Evolutionary conservation across 345 rosid species (phyloP).

Genomic region (Hevea brasiliensis): DNA sequence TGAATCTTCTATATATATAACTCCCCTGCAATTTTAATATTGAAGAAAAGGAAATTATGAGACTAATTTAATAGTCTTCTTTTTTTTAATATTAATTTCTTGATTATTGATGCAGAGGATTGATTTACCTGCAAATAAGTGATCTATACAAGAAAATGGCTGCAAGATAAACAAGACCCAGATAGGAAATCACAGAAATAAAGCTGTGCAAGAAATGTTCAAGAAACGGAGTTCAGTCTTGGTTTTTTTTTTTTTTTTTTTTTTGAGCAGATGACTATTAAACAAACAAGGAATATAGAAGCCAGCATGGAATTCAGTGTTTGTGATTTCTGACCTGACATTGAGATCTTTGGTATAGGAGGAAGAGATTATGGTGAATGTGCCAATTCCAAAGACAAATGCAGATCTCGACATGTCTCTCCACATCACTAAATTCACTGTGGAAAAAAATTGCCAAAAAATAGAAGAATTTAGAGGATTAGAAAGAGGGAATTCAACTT

Average conservation of each 20-base stretch:
- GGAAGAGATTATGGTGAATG: constrained; percentile 68
- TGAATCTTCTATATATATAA: constrained; percentile 35
- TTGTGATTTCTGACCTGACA: constrained; percentile 48
- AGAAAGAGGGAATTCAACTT: not conserved
- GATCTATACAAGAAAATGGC: constrained; percentile 68
- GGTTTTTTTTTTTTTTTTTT: no score
- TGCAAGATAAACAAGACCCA: constrained; percentile 76
- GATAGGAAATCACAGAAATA: constrained; percentile 72
- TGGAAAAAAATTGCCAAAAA: not conserved
- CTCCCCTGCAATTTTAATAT: constrained; percentile 41
- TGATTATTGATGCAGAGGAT: not conserved
- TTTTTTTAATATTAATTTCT: not conserved
- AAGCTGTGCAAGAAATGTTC: constrained; percentile 49
- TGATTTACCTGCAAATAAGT: constrained; percentile 56
- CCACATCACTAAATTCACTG: constrained; percentile 98
- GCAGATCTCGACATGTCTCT: constrained; percentile 77
- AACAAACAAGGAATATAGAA: not conserved
- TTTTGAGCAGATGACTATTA: constrained; percentile 11
- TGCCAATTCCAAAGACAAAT: constrained; percentile 75
- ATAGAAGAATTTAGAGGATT: not conserved
- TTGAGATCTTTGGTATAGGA: constrained; percentile 70
- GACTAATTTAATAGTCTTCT: not conserved
- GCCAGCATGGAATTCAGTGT: not conserved
- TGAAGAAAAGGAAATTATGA: not conserved
- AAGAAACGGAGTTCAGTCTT: constrained; percentile 4